phyloP scores from a whole-genome alignment of 495 filamentous ascomycete species.

The Penicillium desertorum region DNA sequence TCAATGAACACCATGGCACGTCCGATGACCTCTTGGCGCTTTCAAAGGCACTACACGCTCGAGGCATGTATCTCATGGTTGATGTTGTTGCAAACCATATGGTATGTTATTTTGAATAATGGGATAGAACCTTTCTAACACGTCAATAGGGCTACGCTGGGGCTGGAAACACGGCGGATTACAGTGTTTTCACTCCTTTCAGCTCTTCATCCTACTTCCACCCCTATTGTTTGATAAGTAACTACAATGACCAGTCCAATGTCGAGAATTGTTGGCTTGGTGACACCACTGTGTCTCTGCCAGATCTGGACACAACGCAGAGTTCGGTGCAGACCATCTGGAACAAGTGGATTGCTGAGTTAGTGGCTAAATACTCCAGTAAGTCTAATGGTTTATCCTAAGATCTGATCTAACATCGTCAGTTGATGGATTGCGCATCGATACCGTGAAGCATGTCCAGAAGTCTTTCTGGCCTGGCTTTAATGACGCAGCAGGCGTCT shows the following conservation, averaged over 20 bases:
- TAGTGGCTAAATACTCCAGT: constrained; percentile 67
- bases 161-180: constrained; percentile 56
- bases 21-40: constrained; percentile 61
- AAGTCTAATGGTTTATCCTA: not conserved
- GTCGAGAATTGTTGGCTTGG: constrained; percentile 63
- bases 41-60: constrained; percentile 56
- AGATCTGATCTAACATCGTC: not conserved
- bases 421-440: constrained; percentile 79
- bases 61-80: constrained; percentile 76
- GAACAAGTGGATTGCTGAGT: constrained; percentile 61
- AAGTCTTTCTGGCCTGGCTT: constrained; percentile 68
- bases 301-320: constrained; percentile 67
- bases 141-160: constrained; percentile 56
- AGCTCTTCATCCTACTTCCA: constrained; percentile 65
- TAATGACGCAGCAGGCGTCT: constrained; percentile 64
- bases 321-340: constrained; percentile 55
- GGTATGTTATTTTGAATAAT: constrained; percentile 41
- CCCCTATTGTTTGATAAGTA: constrained; percentile 58
- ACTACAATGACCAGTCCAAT: constrained; percentile 59
- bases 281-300: constrained; percentile 59
- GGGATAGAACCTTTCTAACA: constrained; percentile 65
- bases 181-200: constrained; percentile 64
- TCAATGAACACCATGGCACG: constrained; percentile 67
- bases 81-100: constrained; percentile 81
- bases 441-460: constrained; percentile 72